phyloP scores from a whole-genome alignment of 768 basidiomycete species.

The Leucosporidium yakuticum region DNA sequence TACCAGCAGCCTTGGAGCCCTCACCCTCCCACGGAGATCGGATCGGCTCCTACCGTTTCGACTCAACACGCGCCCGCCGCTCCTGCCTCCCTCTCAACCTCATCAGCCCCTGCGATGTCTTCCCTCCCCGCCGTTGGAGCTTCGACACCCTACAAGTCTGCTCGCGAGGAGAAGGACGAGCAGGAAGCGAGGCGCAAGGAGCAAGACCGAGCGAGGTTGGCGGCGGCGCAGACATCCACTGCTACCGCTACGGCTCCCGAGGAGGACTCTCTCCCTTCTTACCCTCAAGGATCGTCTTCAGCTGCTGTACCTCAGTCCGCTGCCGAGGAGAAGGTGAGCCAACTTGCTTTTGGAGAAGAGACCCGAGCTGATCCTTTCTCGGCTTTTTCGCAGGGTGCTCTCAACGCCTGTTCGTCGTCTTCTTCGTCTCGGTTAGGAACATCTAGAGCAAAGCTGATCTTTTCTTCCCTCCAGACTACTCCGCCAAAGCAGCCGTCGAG shows the following conservation, averaged over 20 bases:
- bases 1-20: too few species aligned
- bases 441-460: conserved; percentile 16
- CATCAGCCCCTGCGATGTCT: too few species aligned
- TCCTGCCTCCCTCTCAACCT: too few species aligned
- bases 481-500: conserved; percentile 19
- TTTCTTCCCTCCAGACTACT: conserved; percentile 6
- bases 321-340: conserved; percentile 17
- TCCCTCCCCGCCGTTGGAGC: background rate
- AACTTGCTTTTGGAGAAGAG: too few species aligned
- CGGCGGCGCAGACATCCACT: background rate
- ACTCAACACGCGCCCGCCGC: too few species aligned
- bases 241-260: background rate
- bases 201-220: conserved; percentile 7
- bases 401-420: too few species aligned
- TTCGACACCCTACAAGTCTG: conserved; percentile 12
- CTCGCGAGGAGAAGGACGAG: conserved; percentile 26
- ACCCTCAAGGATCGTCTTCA: too few species aligned
- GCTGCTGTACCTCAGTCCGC: background rate
- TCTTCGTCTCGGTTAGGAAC: too few species aligned
- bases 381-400: too few species aligned
- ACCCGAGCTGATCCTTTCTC: too few species aligned
- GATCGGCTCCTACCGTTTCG: too few species aligned
- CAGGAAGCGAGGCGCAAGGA: background rate
- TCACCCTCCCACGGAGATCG: too few species aligned
- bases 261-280: conserved; percentile 7